A percentile compares a stretch with the other conserved stretches of the same genome.
Conservation (phyloP, 176 grass and related monocot genomes). For the Cenchrus fungigraminus region DNA sequence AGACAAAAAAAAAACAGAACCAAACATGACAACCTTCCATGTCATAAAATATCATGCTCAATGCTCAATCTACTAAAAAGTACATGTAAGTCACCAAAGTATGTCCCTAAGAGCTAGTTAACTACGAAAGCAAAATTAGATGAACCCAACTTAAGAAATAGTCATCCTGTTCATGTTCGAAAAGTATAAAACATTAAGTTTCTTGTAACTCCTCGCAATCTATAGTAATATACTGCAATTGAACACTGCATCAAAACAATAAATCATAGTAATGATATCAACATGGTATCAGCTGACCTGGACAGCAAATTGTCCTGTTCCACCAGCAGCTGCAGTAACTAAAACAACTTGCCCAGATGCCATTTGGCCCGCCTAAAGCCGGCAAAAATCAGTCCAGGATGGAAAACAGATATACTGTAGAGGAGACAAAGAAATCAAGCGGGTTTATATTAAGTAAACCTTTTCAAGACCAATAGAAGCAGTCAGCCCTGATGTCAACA, state of each 20-base stretch:
- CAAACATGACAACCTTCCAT: constrained; percentile 30
- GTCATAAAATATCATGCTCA: constrained; percentile 25
- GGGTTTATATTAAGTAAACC: constrained; percentile 43
- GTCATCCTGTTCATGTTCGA: constrained; percentile 28
- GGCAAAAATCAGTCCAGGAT: constrained; percentile 38
- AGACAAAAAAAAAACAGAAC: constrained; percentile 17
- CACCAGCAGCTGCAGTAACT: constrained; percentile 95
- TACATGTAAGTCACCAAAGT: constrained; percentile 12
- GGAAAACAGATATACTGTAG: constrained; percentile 31
- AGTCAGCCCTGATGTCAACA: constrained; percentile 97
- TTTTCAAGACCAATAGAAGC: constrained; percentile 99
- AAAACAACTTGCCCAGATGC: constrained; percentile 78
- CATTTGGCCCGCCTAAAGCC: constrained; percentile 85
- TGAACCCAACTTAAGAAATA: constrained; percentile 7
- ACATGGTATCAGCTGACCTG: constrained; percentile 64
- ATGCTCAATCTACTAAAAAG: constrained; percentile 19
- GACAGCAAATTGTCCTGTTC: constrained; percentile 98
- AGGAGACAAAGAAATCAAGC: constrained; percentile 26
- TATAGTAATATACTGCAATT: constrained; percentile 17
- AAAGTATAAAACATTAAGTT: constrained; percentile 1
- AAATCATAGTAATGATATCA: constrained; percentile 13
- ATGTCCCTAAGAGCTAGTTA: constrained; percentile 26
- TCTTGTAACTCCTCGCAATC: constrained; percentile 1
- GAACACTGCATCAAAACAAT: constrained; percentile 35
- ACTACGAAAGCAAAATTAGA: constrained; percentile 9